Conservation (phyloP, 1,284 basidiomycete genomes). For the Marasmius sp. region DNA sequence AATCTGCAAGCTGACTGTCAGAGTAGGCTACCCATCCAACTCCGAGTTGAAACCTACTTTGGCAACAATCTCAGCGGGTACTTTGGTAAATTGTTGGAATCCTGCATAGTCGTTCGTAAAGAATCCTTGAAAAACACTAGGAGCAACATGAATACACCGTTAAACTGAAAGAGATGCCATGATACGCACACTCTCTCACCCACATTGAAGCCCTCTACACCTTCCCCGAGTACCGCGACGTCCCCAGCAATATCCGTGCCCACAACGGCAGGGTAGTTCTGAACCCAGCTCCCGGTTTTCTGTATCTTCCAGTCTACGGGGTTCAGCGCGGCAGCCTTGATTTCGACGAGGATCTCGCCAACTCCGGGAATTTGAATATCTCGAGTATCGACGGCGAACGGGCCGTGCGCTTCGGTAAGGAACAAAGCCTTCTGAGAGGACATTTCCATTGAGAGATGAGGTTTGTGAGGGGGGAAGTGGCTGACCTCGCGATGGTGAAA, state of each 20-base stretch:
- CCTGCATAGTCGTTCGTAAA: slow-evolving; percentile 37
- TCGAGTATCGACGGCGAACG: slow-evolving; percentile 3
- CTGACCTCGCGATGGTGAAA: too few relatives aligned
- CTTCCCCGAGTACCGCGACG: slow-evolving; percentile 52
- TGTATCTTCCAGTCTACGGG: slow-evolving; percentile 49
- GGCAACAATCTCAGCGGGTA: slow-evolving; percentile 37
- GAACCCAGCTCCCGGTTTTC: slow-evolving; percentile 19
- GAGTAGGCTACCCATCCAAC: background rate
- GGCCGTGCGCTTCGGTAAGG: background rate
- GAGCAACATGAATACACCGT: background rate
- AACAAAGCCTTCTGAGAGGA: background rate
- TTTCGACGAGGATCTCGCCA: slow-evolving; percentile 44
- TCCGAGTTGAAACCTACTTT: slow-evolving; percentile 36
- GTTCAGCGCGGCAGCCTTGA: slow-evolving; percentile 43
- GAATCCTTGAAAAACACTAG: slow-evolving; percentile 41
- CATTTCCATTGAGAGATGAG: background rate
- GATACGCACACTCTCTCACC: slow-evolving; percentile 59
- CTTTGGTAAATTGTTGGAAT: slow-evolving; percentile 52
- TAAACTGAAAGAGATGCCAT: background rate
- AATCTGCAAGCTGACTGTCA: slow-evolving; percentile 23
- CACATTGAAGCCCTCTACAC: slow-evolving; percentile 46
- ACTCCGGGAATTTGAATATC: slow-evolving; percentile 35
- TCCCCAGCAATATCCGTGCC: slow-evolving; percentile 60
- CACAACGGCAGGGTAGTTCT: slow-evolving; percentile 38
- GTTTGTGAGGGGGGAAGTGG: too few relatives aligned